phyloP scores from a whole-genome alignment of 495 filamentous ascomycete species.

The Gamarada debralockiae region DNA sequence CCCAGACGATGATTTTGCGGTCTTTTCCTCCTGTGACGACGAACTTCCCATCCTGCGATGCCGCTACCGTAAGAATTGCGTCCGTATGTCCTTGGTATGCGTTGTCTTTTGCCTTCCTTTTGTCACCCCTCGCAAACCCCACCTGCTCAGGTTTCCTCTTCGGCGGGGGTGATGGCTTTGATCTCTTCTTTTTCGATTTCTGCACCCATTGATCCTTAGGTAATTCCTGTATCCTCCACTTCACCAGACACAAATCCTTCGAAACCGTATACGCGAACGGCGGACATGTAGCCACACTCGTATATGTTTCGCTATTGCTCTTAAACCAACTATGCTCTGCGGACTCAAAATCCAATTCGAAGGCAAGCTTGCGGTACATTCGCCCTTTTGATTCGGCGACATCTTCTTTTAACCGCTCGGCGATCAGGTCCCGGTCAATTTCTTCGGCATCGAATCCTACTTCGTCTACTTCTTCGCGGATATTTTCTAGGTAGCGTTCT shows the following conservation, averaged over 20 bases:
- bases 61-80: conserved; percentile 75
- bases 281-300: conserved; percentile 70
- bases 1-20: conserved; percentile 79
- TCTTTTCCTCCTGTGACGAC: conserved; percentile 87
- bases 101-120: conserved; percentile 55
- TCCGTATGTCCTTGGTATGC: conserved; percentile 71
- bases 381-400: conserved; percentile 91
- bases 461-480: conserved; percentile 76
- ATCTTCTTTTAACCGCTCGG: conserved; percentile 84
- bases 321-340: conserved; percentile 68
- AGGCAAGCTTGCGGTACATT: conserved; percentile 74
- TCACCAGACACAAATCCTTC: conserved; percentile 79
- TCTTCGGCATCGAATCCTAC: conserved; percentile 89
- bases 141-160: conserved; percentile 69
- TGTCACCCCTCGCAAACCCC: conserved; percentile 59
- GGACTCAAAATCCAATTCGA: conserved; percentile 57
- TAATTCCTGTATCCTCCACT: conserved; percentile 74
- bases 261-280: conserved; percentile 82
- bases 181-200: conserved; percentile 48
- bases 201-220: conserved; percentile 42
- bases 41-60: conserved; percentile 83
- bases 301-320: conserved; percentile 71
- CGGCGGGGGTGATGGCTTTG: conserved; percentile 61
- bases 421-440: conserved; percentile 87
- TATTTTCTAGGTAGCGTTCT: conserved; percentile 88